Percentiles rank a stretch among this genome's conserved stretches.
Conservation (phyloP, 106 monocot genomes). For the Dendrobium huoshanense region DNA sequence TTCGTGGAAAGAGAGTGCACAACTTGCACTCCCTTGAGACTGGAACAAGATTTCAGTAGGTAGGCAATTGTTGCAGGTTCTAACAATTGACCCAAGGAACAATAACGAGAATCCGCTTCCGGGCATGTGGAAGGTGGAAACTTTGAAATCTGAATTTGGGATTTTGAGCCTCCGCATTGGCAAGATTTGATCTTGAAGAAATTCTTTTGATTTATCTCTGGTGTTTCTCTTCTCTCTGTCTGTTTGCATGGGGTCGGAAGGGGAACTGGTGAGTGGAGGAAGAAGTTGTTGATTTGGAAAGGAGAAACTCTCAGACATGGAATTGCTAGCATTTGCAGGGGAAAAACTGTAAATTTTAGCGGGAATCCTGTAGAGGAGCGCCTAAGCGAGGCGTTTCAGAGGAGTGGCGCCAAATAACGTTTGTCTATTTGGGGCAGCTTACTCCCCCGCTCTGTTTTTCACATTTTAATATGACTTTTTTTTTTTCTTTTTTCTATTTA, state of each 20-base stretch:
- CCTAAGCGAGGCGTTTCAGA: too few species aligned
- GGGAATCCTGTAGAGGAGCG: too few species aligned
- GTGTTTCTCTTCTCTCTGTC: neutral
- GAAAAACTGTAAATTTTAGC: too few species aligned
- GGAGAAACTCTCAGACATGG: neutral
- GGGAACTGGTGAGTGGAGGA: neutral
- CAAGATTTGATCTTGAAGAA: neutral
- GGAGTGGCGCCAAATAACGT: too few species aligned
- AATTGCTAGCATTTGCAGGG: neutral
- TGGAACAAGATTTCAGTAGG: constrained; percentile 38
- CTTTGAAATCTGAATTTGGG: neutral
- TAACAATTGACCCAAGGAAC: neutral
- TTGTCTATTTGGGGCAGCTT: too few species aligned
- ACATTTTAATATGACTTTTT: too few species aligned
- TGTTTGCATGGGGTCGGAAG: neutral
- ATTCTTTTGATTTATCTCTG: neutral
- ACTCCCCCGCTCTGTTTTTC: too few species aligned
- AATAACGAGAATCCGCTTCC: neutral
- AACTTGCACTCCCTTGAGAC: constrained; percentile 29
- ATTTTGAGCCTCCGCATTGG: neutral
- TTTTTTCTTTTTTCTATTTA: too few species aligned
- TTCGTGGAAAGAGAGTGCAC: constrained; percentile 41
- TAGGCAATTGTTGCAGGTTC: constrained; percentile 21
- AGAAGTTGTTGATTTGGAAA: neutral
- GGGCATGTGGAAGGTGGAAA: neutral